These are phyloP conservation scores for Corniculantispora saksenae DNA, from an alignment of 2,329 filamentous ascomycete genomes.

Conservation along the genomic window DNA sequence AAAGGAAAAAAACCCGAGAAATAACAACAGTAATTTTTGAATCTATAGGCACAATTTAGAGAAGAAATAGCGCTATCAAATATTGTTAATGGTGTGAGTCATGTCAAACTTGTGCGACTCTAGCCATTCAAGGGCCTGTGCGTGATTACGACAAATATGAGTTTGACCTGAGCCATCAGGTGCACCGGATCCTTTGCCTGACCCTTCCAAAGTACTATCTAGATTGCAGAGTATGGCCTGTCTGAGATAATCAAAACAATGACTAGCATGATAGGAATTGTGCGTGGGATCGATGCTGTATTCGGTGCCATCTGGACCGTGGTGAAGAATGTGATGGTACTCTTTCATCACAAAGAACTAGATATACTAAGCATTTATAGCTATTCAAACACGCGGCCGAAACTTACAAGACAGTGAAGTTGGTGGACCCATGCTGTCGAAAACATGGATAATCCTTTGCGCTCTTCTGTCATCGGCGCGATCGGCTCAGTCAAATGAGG, in stretches of 20 bases:
- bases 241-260: background rate
- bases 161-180: background rate
- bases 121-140: background rate
- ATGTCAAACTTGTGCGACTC: background rate
- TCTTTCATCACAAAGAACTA: background rate
- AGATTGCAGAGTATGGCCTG: background rate
- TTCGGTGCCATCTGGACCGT: conserved; percentile 1
- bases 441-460: background rate
- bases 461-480: background rate
- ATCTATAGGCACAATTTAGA: too few relatives aligned
- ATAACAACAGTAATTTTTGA: too few relatives aligned
- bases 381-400: background rate
- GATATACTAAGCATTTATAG: background rate
- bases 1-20: too few relatives aligned
- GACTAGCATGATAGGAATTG: background rate
- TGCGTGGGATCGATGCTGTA: background rate
- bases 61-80: background rate
- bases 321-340: conserved; percentile 1
- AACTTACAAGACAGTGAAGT: background rate
- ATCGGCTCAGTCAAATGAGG: background rate
- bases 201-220: background rate
- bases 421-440: background rate
- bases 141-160: background rate
- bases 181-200: background rate
- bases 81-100: background rate